A percentile compares a stretch with the other conserved stretches of the same genome.
Conservation (phyloP, 495 filamentous ascomycete species). For the Podospora pseudoanserina region DNA sequence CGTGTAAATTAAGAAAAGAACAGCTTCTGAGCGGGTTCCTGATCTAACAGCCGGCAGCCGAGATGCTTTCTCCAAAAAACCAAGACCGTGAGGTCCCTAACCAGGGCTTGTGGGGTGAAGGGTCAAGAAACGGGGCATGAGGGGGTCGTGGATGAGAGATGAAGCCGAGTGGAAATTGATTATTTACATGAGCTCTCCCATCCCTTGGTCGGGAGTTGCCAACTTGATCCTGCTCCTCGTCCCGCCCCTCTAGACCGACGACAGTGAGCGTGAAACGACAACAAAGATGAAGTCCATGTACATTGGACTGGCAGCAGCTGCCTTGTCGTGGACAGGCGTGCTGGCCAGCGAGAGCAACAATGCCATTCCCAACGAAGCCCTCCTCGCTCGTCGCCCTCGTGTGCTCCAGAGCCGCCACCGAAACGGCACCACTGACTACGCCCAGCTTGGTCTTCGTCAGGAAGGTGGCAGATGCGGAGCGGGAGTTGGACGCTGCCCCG, state of each 20-base stretch:
- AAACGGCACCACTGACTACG: slow-evolving; percentile 9
- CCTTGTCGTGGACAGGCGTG: slow-evolving; percentile 22
- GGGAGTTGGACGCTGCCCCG: slow-evolving; percentile 23
- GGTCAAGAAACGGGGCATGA: not conserved
- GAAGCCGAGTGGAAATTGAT: not conserved
- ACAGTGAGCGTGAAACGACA: slow-evolving; percentile 10
- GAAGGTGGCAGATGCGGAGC: slow-evolving; percentile 22
- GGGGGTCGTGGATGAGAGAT: not conserved
- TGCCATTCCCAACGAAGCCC: not conserved
- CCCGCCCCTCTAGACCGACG: not conserved
- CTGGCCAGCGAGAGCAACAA: slow-evolving; percentile 8
- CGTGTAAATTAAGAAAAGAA: slow-evolving; percentile 17
- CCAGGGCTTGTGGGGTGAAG: not conserved
- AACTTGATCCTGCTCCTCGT: not conserved
- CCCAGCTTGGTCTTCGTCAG: slow-evolving; percentile 25
- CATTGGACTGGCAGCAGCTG: slow-evolving; percentile 22
- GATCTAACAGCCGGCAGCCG: slow-evolving; percentile 23
- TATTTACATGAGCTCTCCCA: not conserved
- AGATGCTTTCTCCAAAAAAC: not conserved
- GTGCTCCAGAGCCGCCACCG: not conserved
- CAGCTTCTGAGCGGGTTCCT: slow-evolving; percentile 17
- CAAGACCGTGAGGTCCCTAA: not conserved
- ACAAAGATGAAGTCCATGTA: slow-evolving; percentile 26
- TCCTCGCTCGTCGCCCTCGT: slow-evolving; percentile 6
- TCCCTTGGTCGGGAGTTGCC: not conserved